These are phyloP conservation scores for Neopestalotiopsis sp. DNA, from an alignment of 2,329 filamentous ascomycete genomes.

Conservation along the genomic window DNA sequence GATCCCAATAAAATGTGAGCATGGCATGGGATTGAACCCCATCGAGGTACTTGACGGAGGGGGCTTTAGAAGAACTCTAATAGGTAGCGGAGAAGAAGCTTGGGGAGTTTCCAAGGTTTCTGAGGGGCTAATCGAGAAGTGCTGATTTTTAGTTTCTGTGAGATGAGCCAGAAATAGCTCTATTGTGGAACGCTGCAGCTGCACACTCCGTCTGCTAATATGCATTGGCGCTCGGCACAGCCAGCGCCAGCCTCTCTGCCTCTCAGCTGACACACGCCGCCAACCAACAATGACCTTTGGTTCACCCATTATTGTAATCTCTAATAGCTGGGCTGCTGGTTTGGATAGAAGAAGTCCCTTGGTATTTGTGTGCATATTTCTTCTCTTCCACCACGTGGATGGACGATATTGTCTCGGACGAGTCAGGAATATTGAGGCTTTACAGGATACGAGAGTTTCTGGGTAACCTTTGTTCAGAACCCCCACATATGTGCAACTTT, in stretches of 20 bases:
- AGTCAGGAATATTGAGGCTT: neutral
- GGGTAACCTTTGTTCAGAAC: neutral
- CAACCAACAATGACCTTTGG: neutral
- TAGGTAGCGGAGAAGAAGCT: neutral
- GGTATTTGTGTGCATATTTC: neutral
- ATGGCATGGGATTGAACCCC: neutral
- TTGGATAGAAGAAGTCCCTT: neutral
- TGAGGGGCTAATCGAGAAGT: neutral
- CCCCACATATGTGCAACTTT: neutral
- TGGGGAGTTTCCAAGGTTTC: neutral
- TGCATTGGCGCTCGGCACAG: neutral
- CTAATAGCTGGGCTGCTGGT: neutral
- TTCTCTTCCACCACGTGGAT: neutral
- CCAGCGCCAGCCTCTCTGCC: neutral
- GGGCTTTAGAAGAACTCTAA: neutral
- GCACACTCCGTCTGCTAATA: neutral
- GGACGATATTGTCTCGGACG: neutral
- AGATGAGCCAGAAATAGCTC: neutral
- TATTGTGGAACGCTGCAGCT: neutral
- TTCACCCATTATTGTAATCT: neutral
- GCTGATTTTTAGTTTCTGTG: neutral
- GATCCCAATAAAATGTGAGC: neutral
- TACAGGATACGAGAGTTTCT: neutral
- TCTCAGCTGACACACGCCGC: constrained; percentile 2
- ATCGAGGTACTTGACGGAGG: neutral